Evolutionary conservation across 139 green algal genomes (phyloP).

Genomic region (Choricystis sp.): DNA sequence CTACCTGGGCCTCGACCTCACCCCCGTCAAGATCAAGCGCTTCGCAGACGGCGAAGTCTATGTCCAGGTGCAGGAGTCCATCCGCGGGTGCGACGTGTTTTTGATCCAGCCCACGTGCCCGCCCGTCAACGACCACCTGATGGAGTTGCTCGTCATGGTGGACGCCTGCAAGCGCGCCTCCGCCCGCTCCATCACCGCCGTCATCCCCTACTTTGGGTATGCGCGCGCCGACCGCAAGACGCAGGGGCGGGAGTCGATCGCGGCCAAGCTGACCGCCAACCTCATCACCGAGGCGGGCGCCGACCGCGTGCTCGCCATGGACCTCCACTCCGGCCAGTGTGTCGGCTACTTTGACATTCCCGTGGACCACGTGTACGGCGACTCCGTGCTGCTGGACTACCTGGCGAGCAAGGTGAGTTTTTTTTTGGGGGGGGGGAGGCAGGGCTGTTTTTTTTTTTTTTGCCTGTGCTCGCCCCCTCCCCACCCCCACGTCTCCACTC

Average conservation of each 20-base stretch:
- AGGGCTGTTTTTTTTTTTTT: too few relatives aligned
- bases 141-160: constrained; percentile 97
- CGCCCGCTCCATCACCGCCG: constrained; percentile 87
- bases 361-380: constrained; percentile 89
- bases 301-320: constrained; percentile 81
- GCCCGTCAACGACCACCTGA: constrained; percentile 92
- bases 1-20: constrained; percentile 91
- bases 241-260: constrained; percentile 88
- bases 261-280: constrained; percentile 96
- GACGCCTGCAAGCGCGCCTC: constrained; percentile 84
- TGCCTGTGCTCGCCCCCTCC: too few relatives aligned
- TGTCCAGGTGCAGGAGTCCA: constrained; percentile 85
- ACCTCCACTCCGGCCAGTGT: constrained; percentile 91
- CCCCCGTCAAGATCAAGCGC: constrained; percentile 84
- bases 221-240: constrained; percentile 91
- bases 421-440: too few relatives aligned
- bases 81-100: constrained; percentile 98
- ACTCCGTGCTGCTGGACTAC: constrained; percentile 93
- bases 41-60: constrained; percentile 99
- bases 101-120: constrained; percentile 92
- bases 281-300: constrained; percentile 93
- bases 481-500: too few relatives aligned
- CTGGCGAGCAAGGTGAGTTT: constrained; percentile 93
- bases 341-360: constrained; percentile 99
- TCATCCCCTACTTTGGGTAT: constrained; percentile 81